These are phyloP conservation scores for Pythium dissotocum DNA, from an alignment of 352 stramenopile species.

Conservation along the genomic window DNA sequence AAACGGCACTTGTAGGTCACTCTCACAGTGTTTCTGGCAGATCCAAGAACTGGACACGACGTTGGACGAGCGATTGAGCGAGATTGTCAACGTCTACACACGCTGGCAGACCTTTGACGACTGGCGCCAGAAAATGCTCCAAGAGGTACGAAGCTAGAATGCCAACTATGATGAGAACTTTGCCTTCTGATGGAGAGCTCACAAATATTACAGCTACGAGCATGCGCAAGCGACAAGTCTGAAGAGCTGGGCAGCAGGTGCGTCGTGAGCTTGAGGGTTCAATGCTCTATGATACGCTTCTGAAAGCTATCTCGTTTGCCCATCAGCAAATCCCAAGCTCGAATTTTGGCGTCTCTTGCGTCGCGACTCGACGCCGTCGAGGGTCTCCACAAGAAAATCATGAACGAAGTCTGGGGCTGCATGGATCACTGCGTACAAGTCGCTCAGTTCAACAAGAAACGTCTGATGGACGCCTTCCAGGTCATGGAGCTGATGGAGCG, in stretches of 20 bases:
- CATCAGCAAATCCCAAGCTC: constrained; percentile 59
- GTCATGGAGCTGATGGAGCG: constrained; percentile 79
- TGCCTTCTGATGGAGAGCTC: background rate
- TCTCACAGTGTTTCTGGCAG: constrained; percentile 10
- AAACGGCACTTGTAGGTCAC: background rate
- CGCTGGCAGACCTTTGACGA: constrained; percentile 79
- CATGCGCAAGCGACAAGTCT: constrained; percentile 55
- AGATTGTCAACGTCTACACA: constrained; percentile 63
- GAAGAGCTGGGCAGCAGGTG: constrained; percentile 78
- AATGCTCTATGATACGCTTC: background rate
- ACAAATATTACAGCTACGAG: constrained; percentile 43
- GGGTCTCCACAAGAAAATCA: constrained; percentile 57
- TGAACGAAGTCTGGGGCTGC: constrained; percentile 75
- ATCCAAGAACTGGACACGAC: constrained; percentile 37
- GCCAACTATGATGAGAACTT: too few relatives aligned
- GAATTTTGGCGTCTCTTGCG: constrained; percentile 68
- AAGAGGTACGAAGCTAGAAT: constrained; percentile 45
- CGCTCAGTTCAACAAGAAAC: constrained; percentile 69
- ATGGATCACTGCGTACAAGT: constrained; percentile 86
- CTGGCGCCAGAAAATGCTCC: constrained; percentile 81
- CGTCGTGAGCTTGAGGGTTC: background rate
- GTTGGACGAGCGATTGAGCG: constrained; percentile 48
- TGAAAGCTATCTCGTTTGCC: background rate
- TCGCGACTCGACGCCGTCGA: constrained; percentile 67
- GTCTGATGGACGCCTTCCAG: constrained; percentile 67